A percentile compares a stretch with the other conserved stretches of the same genome.
These are phyloP conservation scores for Arthromyces matolae DNA, from an alignment of 768 basidiomycete species.

Conservation along the genomic window DNA sequence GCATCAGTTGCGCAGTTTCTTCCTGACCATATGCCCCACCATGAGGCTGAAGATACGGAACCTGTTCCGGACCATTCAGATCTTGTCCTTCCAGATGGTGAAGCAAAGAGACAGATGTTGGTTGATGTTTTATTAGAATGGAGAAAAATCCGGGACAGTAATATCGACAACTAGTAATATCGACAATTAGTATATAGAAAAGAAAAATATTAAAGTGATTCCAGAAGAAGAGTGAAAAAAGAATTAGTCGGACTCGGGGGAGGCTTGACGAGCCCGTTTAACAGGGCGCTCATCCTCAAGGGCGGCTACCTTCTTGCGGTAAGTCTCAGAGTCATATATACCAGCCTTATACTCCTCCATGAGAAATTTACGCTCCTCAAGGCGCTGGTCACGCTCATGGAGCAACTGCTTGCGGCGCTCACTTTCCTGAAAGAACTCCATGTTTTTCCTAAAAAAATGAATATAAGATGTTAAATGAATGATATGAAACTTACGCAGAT, in stretches of 20 bases:
- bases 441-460: neutral
- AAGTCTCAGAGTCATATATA: neutral
- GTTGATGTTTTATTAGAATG: neutral
- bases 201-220: neutral
- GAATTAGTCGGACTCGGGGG: neutral
- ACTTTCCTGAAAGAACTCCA: neutral
- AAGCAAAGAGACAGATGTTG: neutral
- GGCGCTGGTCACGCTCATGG: neutral
- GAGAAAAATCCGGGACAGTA: neutral
- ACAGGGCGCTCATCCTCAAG: conserved; percentile 16
- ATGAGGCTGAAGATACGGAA: conserved; percentile 16
- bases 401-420: neutral
- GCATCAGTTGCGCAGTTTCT: conserved; percentile 14
- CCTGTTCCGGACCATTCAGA: neutral
- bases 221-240: neutral
- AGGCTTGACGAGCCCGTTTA: conserved; percentile 1
- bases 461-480: neutral
- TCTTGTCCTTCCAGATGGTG: neutral
- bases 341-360: neutral
- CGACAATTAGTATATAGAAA: neutral
- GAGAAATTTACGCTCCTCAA: neutral
- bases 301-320: neutral
- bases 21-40: conserved; percentile 3
- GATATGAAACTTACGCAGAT: neutral
- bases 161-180: neutral